Percentiles rank a stretch among this genome's conserved stretches.
Conservation (phyloP, 2,329 filamentous ascomycete genomes). For the Pseudogymnoascus sp. region DNA sequence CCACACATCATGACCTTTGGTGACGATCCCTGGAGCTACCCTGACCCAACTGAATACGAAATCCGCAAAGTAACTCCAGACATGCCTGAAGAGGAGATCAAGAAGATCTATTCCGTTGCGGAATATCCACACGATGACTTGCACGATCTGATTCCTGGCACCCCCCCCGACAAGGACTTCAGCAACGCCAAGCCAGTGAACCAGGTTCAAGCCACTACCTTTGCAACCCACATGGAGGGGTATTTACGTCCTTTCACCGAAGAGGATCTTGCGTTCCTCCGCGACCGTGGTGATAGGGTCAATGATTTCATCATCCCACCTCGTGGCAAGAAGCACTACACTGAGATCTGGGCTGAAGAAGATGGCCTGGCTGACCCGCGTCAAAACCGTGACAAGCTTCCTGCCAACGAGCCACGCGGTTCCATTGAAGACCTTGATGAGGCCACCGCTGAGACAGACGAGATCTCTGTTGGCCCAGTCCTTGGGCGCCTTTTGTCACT, state of each 20-base stretch:
- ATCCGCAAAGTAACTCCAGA: constrained; percentile 67
- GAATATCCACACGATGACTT: constrained; percentile 77
- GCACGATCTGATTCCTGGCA: constrained; percentile 76
- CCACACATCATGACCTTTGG: constrained; percentile 74
- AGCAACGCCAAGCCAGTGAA: constrained; percentile 88
- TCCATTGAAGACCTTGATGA: constrained; percentile 83
- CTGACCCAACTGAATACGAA: constrained; percentile 89
- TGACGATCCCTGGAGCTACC: constrained; percentile 83
- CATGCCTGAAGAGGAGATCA: constrained; percentile 81
- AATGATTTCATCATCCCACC: constrained; percentile 81
- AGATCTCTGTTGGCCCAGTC: constrained; percentile 82
- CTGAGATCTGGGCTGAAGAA: constrained; percentile 89
- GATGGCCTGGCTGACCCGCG: constrained; percentile 66
- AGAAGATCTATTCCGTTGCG: constrained; percentile 80
- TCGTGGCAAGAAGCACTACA: constrained; percentile 78
- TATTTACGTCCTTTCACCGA: constrained; percentile 86
- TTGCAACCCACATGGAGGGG: constrained; percentile 85
- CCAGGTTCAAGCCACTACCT: constrained; percentile 90
- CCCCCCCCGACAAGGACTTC: constrained; percentile 90
- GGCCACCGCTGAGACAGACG: constrained; percentile 78
- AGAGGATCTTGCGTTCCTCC: constrained; percentile 87
- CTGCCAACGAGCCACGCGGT: constrained; percentile 77
- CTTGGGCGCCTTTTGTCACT: constrained; percentile 73
- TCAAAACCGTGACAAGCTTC: constrained; percentile 57
- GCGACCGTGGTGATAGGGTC: constrained; percentile 80